Percentiles rank a stretch among this genome's conserved stretches.
Conservation (phyloP, 306 rosid genomes). For the Cucurbita pepo region DNA sequence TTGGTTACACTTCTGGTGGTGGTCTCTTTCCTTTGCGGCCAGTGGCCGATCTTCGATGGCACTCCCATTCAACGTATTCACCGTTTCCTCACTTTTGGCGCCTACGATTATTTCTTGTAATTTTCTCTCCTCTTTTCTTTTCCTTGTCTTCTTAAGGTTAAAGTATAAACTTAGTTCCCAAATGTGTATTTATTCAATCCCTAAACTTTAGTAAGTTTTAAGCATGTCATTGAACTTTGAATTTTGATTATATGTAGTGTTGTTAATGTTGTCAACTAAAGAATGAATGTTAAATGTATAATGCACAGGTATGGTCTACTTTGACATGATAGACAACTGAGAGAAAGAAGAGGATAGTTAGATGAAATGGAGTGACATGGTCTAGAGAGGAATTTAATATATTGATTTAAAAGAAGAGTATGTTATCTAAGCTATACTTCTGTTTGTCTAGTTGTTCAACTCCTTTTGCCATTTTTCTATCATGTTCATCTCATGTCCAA, state of each 20-base stretch:
- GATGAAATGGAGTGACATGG: background rate
- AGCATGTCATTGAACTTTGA: background rate
- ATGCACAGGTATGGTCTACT: background rate
- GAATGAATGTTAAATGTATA: background rate
- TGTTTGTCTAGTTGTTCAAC: background rate
- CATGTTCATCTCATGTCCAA: background rate
- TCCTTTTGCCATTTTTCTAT: background rate
- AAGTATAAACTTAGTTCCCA: background rate
- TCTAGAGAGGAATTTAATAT: background rate
- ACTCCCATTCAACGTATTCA: constrained; percentile 70
- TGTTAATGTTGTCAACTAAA: background rate
- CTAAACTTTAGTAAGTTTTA: background rate
- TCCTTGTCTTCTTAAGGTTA: background rate
- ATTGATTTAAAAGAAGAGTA: background rate
- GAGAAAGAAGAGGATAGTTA: background rate
- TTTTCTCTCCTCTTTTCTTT: background rate
- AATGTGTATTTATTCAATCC: background rate
- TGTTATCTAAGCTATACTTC: background rate
- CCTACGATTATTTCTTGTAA: constrained; percentile 72
- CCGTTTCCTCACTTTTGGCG: constrained; percentile 58
- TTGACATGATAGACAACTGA: background rate
- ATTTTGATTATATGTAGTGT: background rate
- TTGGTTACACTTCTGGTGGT: constrained; percentile 37
- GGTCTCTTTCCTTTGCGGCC: constrained; percentile 80
- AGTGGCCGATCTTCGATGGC: constrained; percentile 86